These are phyloP conservation scores for Botryotinia convoluta DNA, from an alignment of 2,329 filamentous ascomycete genomes.

Conservation along the genomic window DNA sequence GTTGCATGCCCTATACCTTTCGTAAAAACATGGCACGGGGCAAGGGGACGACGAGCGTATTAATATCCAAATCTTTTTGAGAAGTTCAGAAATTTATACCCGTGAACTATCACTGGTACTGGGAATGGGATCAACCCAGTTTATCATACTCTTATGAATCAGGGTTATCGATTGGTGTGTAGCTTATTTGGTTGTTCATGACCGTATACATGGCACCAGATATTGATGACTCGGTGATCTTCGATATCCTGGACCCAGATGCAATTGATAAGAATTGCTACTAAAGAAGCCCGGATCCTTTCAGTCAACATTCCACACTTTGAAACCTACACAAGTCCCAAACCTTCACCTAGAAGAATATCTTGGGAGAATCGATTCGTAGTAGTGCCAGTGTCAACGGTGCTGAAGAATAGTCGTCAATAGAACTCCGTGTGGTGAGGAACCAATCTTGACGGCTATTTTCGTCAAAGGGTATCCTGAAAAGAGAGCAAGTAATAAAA, in stretches of 20 bases:
- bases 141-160: background rate
- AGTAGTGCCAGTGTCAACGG: too few species aligned
- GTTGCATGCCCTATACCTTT: background rate
- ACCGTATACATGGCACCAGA: background rate
- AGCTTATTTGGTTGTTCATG: background rate
- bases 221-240: background rate
- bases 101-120: background rate
- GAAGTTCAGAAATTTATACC: background rate
- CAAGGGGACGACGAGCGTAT: background rate
- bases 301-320: background rate
- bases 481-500: too few species aligned
- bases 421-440: too few species aligned
- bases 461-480: too few species aligned
- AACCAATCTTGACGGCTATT: too few species aligned
- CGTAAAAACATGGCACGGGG: background rate
- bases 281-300: background rate
- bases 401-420: too few species aligned
- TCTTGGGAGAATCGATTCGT: background rate
- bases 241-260: background rate
- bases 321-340: background rate
- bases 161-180: background rate
- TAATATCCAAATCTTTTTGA: background rate
- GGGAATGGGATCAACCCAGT: background rate
- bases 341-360: background rate
- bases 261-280: background rate